Percentiles rank a stretch among this genome's conserved stretches.
phyloP scores from a whole-genome alignment of 2,329 filamentous ascomycete species.

The Dothideomycetes sp. region DNA sequence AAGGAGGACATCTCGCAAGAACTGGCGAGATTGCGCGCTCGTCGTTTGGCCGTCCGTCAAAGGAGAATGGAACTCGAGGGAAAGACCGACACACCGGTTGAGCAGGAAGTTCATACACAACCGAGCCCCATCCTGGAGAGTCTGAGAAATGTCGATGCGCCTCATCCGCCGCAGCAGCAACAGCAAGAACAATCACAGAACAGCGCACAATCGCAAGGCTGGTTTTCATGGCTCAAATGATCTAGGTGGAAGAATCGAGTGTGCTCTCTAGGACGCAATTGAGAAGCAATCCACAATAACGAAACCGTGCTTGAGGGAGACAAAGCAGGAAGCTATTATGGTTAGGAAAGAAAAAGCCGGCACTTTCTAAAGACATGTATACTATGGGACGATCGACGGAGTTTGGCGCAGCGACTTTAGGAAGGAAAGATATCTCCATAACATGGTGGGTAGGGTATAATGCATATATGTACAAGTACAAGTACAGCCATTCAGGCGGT shows the following conservation, averaged over 20 bases:
- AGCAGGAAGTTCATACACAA: not conserved
- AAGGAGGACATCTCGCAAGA: slow-evolving; percentile 76
- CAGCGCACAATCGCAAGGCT: slow-evolving; percentile 7
- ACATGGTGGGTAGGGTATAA: too few species aligned
- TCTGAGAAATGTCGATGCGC: slow-evolving; percentile 1
- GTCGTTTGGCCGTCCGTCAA: slow-evolving; percentile 38
- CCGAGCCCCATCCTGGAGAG: slow-evolving; percentile 8
- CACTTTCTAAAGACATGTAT: slow-evolving; percentile 1
- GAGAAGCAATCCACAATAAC: too few species aligned
- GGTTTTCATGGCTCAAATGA: slow-evolving; percentile 16
- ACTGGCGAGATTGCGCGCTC: slow-evolving; percentile 58
- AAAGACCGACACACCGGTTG: not conserved
- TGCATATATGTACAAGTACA: slow-evolving; percentile 21
- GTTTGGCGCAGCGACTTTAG: too few species aligned
- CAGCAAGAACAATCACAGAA: not conserved
- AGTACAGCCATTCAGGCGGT: too few species aligned
- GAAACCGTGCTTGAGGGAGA: too few species aligned
- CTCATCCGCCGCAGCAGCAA: not conserved
- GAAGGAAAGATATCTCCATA: too few species aligned
- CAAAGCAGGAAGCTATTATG: too few species aligned
- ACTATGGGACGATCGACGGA: not conserved
- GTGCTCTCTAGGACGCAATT: too few species aligned
- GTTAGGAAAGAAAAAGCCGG: too few species aligned
- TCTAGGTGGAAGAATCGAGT: too few species aligned
- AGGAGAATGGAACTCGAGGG: slow-evolving; percentile 35